Conservation (phyloP, 1,284 basidiomycete species). For the Ustilago hordei region DNA sequence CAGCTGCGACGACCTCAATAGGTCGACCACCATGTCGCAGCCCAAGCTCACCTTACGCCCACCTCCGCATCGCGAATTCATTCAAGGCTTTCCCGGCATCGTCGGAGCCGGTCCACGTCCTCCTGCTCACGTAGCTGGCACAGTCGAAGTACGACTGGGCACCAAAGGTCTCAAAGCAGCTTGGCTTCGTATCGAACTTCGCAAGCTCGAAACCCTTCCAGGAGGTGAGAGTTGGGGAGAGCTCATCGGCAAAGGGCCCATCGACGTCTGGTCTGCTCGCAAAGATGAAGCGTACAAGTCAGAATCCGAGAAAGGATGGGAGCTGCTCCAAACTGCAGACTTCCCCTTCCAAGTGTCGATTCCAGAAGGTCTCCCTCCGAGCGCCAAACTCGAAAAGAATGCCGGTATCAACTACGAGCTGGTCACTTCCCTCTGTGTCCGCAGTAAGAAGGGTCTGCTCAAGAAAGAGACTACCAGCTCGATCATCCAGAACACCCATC, state of each 20-base stretch:
- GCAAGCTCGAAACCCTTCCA: constrained; percentile 65
- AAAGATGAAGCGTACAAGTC: constrained; percentile 42
- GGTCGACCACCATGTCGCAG: constrained; percentile 46
- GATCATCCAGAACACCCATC: constrained; percentile 61
- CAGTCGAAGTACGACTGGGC: constrained; percentile 59
- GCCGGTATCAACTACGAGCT: constrained; percentile 65
- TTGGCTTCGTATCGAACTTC: constrained; percentile 67
- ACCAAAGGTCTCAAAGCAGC: constrained; percentile 63
- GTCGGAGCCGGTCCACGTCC: constrained; percentile 53
- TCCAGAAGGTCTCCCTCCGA: constrained; percentile 65
- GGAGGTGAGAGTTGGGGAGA: constrained; percentile 67
- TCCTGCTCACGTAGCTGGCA: constrained; percentile 63
- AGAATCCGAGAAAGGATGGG: constrained; percentile 53
- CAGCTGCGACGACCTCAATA: constrained; percentile 9
- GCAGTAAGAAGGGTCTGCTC: constrained; percentile 56
- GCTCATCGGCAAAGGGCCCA: constrained; percentile 65
- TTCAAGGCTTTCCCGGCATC: constrained; percentile 67
- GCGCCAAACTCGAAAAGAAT: constrained; percentile 63
- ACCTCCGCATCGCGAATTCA: constrained; percentile 62
- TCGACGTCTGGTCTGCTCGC: constrained; percentile 63
- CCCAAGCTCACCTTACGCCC: constrained; percentile 59
- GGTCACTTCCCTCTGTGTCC: constrained; percentile 64
- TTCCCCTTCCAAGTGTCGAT: constrained; percentile 62
- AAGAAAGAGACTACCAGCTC: constrained; percentile 53
- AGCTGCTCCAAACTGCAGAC: constrained; percentile 53